Base-by-base conservation (phyloP, 768 basidiomycete genomes). In the Tulasnella sp. region DNA sequence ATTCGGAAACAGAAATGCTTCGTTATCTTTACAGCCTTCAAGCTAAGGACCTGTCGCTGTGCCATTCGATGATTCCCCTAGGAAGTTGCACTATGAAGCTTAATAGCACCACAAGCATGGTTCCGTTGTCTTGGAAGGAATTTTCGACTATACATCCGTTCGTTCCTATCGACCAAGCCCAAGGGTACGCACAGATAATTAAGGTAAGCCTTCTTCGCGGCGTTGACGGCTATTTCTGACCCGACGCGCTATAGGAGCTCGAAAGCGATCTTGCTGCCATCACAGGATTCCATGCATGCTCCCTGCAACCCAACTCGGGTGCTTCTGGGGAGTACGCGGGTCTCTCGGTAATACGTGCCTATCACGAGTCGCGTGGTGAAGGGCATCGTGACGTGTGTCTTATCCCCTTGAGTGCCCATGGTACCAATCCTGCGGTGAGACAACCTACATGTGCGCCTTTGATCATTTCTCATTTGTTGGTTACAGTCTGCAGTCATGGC, bases 61-160 rank as follows among this genome's bases (percentile, higher is more conserved):
- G 93, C 11, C 97, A 99, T 82, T 89, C 94, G 67, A 98, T 99
- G 94, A 98, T 97, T 79, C 91, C 94, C 15, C 88, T 96, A 3
- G 96, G 96, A 76, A 96, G 94, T 82, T 96, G 96, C 83, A 97
- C 96, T 7, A 97, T 97, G 96, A 97, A 99, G 84, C 88, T 99
- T 75, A 99, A 99, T 85, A 95, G 94, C 81, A 97, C 96, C 2
- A 96, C 94, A 67, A 97, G 96, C 80, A 98, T 99, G 96, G 91
- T 94, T 58, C 96, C 97, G 2, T 85, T 99, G 40, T 97, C 95
- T 2, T 96, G 93, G 92, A 93, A 94, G 11, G 94, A 96, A 83
- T 99, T 95, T 82, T 88, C 91, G 73, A 84, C 86, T 70, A 89
- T 99, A 5, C 97, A 99, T 84, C 97, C 97, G 0, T 99, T 99